Conservation (phyloP, 192 early-diverging fungal genomes). For the Entrophospora sp. region DNA sequence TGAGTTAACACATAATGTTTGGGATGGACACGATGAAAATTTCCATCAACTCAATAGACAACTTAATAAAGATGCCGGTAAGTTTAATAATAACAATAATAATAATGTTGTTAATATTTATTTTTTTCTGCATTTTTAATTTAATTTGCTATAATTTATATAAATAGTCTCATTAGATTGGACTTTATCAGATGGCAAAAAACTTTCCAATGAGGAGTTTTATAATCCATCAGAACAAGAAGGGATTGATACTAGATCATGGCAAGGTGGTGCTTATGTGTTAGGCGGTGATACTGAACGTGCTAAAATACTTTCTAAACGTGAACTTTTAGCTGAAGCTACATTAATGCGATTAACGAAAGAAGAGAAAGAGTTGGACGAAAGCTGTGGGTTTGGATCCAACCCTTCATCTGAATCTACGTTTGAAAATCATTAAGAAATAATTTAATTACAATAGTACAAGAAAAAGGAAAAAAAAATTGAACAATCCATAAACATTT, state of each 20-base stretch:
- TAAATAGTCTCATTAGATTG: conserved; percentile 33
- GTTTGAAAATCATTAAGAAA: no score
- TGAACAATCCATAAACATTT: no score
- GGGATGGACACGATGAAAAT: conserved; percentile 58
- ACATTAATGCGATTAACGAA: conserved; percentile 48
- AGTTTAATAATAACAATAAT: conserved; percentile 7
- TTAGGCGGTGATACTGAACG: conserved; percentile 39
- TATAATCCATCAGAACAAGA: conserved; percentile 35
- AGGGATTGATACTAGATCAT: conserved; percentile 24
- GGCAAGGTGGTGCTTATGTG: conserved; percentile 49
- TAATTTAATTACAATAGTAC: no score
- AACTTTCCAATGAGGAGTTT: conserved; percentile 28
- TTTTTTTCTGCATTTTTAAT: no score
- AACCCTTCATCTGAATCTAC: no score
- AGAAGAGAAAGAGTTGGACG: conserved; percentile 57
- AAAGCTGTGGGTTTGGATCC: conserved; percentile 45
- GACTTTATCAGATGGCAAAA: conserved; percentile 31
- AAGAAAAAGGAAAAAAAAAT: no score
- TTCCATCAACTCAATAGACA: conserved; percentile 67
- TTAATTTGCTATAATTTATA: neutral
- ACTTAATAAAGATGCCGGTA: conserved; percentile 57
- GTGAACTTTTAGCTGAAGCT: conserved; percentile 48
- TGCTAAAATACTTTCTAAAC: conserved; percentile 16
- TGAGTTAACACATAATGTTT: conserved; percentile 70
- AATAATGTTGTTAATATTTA: neutral